These are phyloP conservation scores for Euphorbia schlechtendalii DNA, from an alignment of 441 rosid genomes.

Conservation along the genomic window DNA sequence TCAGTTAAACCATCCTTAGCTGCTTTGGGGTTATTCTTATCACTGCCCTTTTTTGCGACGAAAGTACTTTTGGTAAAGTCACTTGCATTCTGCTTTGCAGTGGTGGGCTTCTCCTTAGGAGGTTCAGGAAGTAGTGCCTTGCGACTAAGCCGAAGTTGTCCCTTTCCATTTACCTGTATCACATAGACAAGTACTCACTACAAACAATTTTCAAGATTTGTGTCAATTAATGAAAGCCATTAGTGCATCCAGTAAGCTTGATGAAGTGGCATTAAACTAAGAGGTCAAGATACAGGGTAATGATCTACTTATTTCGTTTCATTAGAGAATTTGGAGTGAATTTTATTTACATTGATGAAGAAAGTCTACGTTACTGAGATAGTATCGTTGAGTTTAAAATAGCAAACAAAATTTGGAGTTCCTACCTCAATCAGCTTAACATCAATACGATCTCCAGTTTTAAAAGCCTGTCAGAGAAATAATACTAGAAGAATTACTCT, in stretches of 20 bases:
- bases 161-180: slow-evolving; percentile 82
- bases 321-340: background rate
- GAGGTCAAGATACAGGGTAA: background rate
- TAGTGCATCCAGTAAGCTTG: background rate
- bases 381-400: background rate
- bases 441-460: slow-evolving; percentile 89
- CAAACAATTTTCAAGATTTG: background rate
- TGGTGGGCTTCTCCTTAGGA: slow-evolving; percentile 32
- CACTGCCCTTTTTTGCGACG: slow-evolving; percentile 27
- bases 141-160: slow-evolving; percentile 95
- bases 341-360: background rate
- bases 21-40: slow-evolving; percentile 32
- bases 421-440: slow-evolving; percentile 94
- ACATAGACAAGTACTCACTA: background rate
- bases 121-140: slow-evolving; percentile 75
- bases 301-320: background rate
- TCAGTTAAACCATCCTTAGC: slow-evolving; percentile 37
- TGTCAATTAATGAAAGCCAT: background rate
- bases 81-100: slow-evolving; percentile 28
- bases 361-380: background rate
- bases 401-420: slow-evolving; percentile 12
- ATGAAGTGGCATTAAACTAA: background rate
- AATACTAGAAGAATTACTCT: slow-evolving; percentile 11
- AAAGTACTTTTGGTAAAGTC: slow-evolving; percentile 28
- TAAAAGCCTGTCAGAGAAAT: slow-evolving; percentile 48